These are phyloP conservation scores for Liriodendron chinense DNA, from an alignment of 164 flowering plant species.

Conservation along the genomic window DNA sequence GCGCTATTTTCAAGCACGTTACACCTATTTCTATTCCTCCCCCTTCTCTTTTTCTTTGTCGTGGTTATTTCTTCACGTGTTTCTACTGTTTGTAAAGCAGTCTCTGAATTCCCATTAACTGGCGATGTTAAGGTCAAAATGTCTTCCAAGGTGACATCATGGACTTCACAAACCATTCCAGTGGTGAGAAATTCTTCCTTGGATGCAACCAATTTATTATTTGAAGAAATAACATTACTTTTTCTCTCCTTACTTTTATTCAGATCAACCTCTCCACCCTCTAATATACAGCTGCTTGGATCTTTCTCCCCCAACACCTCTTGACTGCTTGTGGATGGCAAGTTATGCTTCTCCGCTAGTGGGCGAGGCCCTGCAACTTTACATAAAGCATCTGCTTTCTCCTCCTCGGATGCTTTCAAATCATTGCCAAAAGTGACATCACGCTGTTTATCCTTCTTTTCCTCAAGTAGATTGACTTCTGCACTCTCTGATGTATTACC, in stretches of 20 bases:
- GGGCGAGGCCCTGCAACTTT: neutral
- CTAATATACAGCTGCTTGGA: neutral
- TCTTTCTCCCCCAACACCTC: neutral
- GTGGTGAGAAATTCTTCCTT: neutral
- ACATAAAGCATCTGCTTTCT: slow-evolving; percentile 1
- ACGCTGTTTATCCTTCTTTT: too few relatives aligned
- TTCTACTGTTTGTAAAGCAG: neutral
- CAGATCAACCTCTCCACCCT: neutral
- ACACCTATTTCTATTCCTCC: slow-evolving; percentile 9
- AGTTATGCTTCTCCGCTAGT: neutral
- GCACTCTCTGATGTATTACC: neutral
- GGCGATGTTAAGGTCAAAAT: neutral
- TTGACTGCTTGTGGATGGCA: neutral
- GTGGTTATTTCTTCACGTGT: neutral
- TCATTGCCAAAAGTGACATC: neutral
- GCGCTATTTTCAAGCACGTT: neutral
- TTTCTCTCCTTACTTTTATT: neutral
- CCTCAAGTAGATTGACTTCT: neutral
- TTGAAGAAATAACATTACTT: neutral
- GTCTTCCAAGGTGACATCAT: neutral
- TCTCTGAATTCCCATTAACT: neutral
- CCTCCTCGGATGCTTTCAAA: neutral
- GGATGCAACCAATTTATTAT: neutral
- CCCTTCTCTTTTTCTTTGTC: neutral
- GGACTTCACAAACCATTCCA: neutral